phyloP scores from a whole-genome alignment of 2,329 filamentous ascomycete genomes.

The Cordyceps cateniannulata region DNA sequence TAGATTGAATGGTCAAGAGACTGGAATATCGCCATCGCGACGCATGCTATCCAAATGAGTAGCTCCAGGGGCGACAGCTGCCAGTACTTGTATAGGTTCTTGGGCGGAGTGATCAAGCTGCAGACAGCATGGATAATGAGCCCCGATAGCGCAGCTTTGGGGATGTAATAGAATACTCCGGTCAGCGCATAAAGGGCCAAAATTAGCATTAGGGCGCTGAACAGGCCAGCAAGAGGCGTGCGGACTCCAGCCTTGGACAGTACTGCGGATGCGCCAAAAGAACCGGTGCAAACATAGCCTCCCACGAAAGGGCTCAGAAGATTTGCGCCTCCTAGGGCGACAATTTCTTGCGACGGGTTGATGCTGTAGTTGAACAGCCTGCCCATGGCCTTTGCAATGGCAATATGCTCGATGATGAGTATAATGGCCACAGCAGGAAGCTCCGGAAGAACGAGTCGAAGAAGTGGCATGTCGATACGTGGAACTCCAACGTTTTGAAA shows the following conservation, averaged over 20 bases:
- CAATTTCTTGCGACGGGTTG: slow-evolving; percentile 71
- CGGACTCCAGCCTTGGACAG: slow-evolving; percentile 79
- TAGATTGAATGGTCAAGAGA: slow-evolving; percentile 47
- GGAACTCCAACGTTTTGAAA: slow-evolving; percentile 61
- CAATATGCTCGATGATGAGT: slow-evolving; percentile 74
- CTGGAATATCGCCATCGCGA: slow-evolving; percentile 49
- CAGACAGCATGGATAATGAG: slow-evolving; percentile 81
- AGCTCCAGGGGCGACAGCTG: slow-evolving; percentile 67
- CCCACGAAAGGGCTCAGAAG: slow-evolving; percentile 70
- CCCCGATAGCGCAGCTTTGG: slow-evolving; percentile 61
- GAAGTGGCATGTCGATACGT: slow-evolving; percentile 44
- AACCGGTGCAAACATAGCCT: slow-evolving; percentile 38
- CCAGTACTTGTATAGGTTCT: slow-evolving; percentile 73
- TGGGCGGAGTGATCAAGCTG: slow-evolving; percentile 67
- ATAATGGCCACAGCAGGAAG: slow-evolving; percentile 70
- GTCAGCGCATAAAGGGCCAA: slow-evolving; percentile 73
- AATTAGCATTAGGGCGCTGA: slow-evolving; percentile 69
- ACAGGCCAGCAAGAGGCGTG: slow-evolving; percentile 70
- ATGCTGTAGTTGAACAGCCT: slow-evolving; percentile 74
- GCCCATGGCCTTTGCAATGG: slow-evolving; percentile 77
- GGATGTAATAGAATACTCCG: slow-evolving; percentile 76
- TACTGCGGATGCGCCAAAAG: slow-evolving; percentile 65
- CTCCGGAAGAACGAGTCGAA: slow-evolving; percentile 52
- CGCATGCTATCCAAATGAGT: slow-evolving; percentile 67
- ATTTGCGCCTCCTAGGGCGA: slow-evolving; percentile 72